Evolutionary conservation across 257 asterid genomes (phyloP), one percentile per base, ranked within the genome.

Genomic region (Plantago ovata): DNA sequence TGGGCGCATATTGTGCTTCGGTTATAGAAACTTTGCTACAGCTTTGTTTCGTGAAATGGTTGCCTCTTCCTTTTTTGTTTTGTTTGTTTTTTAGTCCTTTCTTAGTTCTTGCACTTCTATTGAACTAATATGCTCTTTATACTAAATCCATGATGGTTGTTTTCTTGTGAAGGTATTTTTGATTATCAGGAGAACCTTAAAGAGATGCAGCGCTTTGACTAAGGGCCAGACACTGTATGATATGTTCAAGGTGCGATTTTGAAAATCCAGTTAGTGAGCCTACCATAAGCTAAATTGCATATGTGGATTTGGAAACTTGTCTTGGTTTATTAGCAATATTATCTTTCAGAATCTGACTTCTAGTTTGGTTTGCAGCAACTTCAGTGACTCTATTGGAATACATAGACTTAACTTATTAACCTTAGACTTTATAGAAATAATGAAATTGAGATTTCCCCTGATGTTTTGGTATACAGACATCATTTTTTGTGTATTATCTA

Each of bases 191-290:
- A 81, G 96, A 81, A 92, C 81, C 77, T 80, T 92, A 70, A 92
- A 92, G 86, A 76, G 98, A 67, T 92, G 98, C 79, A 87, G 94
- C 67, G 95, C 96, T 76, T 80, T 87, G 76, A 92, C 98, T 28
- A 87, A 76, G 70, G 81, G 53, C 65, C 94, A 85, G 77, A 92
- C 98, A 61, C 69, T 92, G 75, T 88, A 79, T 79, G 83, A 85
- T 78, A 77, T 92, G 75, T 87, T 87, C 82, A 88, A 88, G 98
- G 98, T 91, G 74, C 41, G 76, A 48, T 12, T 22, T 38, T 64
- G 32, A 61, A 55, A 32, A 56, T 61, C 58, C 57, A 24, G 50
- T 6, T 10, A 6, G 9, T 28, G 23, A 36, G 43, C 43, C 12
- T 33, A 53, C 36, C 48, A 50, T 49, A 58, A 41, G 58, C 15